These are phyloP conservation scores for Cryptosporidium bovis DNA, from an alignment of 169 alveolate species.

Conservation along the genomic window DNA sequence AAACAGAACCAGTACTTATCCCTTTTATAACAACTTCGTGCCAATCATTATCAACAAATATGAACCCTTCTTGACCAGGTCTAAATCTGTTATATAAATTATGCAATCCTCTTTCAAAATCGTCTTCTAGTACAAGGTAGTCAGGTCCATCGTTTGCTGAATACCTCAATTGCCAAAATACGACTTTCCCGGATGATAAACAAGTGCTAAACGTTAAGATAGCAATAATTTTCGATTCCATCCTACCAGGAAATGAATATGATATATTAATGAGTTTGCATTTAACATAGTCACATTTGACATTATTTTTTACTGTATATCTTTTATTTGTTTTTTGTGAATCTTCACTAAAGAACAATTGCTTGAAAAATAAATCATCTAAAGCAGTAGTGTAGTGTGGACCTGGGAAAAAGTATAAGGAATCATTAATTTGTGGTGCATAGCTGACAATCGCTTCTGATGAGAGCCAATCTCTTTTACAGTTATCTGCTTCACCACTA, in stretches of 20 bases:
- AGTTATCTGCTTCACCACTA: neutral
- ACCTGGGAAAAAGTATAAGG: slow-evolving; percentile 45
- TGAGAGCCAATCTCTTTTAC: slow-evolving; percentile 43
- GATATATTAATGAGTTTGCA: slow-evolving; percentile 67
- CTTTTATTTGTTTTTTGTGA: slow-evolving; percentile 9
- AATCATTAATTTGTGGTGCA: slow-evolving; percentile 60
- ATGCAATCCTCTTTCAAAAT: slow-evolving; percentile 53
- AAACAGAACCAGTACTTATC: slow-evolving; percentile 11
- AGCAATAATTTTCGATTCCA: slow-evolving; percentile 14
- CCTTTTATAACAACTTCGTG: slow-evolving; percentile 44
- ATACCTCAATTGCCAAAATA: slow-evolving; percentile 58
- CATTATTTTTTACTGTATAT: neutral
- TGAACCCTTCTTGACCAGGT: slow-evolving; percentile 13
- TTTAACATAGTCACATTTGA: slow-evolving; percentile 30
- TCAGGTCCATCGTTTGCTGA: slow-evolving; percentile 61
- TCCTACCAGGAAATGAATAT: slow-evolving; percentile 21
- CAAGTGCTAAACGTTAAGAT: slow-evolving; percentile 22
- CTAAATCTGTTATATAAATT: slow-evolving; percentile 18
- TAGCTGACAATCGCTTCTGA: slow-evolving; percentile 2
- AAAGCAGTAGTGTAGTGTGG: slow-evolving; percentile 21
- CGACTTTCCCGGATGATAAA: neutral
- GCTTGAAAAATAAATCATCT: slow-evolving; percentile 52
- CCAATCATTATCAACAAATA: slow-evolving; percentile 39
- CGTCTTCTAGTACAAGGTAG: slow-evolving; percentile 41
- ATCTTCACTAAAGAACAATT: neutral